These are phyloP conservation scores for Rhynchospora tenuis DNA, from an alignment of 176 grass and related monocot genomes.

Conservation along the genomic window DNA sequence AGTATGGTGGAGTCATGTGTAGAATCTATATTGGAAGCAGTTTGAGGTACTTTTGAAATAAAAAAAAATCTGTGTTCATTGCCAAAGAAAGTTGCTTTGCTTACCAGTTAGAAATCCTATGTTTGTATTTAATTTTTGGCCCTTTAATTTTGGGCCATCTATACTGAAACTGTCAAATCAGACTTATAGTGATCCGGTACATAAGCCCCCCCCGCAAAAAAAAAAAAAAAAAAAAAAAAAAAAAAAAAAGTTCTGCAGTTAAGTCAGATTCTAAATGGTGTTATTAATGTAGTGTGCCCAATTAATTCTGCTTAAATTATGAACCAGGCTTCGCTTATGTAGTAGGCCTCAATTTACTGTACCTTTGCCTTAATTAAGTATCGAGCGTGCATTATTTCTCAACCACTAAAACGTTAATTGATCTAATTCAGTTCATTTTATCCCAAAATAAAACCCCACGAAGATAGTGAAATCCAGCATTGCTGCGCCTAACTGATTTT, in stretches of 20 bases:
- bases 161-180: background rate
- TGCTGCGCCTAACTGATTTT: background rate
- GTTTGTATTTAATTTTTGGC: background rate
- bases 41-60: background rate
- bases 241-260: background rate
- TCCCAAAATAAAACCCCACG: background rate
- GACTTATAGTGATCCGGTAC: background rate
- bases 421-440: background rate
- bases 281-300: background rate
- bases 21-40: background rate
- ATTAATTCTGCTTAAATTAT: background rate
- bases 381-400: background rate
- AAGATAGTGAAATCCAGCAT: background rate
- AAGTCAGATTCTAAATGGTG: background rate
- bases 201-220: background rate
- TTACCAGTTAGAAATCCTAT: background rate
- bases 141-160: background rate
- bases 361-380: background rate
- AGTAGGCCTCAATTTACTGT: background rate
- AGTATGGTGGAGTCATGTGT: background rate
- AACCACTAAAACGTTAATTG: background rate
- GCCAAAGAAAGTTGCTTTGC: background rate
- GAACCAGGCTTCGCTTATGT: background rate
- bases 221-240: no score
- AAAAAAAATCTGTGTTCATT: background rate